Conservation (phyloP, 805 yeast genomes). For the Scheffersomyces spartinae region DNA sequence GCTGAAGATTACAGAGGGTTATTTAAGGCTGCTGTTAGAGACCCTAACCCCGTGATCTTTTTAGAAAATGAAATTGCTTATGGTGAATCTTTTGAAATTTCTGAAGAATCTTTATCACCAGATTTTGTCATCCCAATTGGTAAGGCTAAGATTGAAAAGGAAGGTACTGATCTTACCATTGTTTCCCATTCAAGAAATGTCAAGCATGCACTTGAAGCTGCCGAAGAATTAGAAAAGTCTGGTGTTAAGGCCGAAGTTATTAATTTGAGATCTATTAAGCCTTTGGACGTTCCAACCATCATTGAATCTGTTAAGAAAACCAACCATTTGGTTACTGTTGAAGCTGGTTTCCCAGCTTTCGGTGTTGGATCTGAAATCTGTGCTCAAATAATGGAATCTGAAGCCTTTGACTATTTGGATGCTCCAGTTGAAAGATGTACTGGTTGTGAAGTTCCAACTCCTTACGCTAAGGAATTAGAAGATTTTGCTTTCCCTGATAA, state of each 20-base stretch:
- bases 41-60: slow-evolving; percentile 95
- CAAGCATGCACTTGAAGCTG: slow-evolving; percentile 77
- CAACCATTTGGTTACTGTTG: slow-evolving; percentile 90
- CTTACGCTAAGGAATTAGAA: slow-evolving; percentile 92
- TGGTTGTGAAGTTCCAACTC: slow-evolving; percentile 99
- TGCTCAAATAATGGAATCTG: slow-evolving; percentile 97
- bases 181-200: slow-evolving; percentile 92
- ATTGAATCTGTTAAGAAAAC: slow-evolving; percentile 90
- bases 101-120: slow-evolving; percentile 79
- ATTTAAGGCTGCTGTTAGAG: slow-evolving; percentile 92
- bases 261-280: slow-evolving; percentile 94
- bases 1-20: slow-evolving; percentile 95
- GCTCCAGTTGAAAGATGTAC: slow-evolving; percentile 98
- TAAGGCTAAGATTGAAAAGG: slow-evolving; percentile 89
- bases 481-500: slow-evolving; percentile 98
- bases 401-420: slow-evolving; percentile 95
- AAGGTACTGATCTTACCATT: slow-evolving; percentile 82
- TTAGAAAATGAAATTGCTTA: slow-evolving; percentile 93
- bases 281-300: slow-evolving; percentile 82
- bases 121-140: slow-evolving; percentile 92
- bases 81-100: slow-evolving; percentile 81
- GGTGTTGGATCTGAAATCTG: slow-evolving; percentile 98
- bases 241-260: slow-evolving; percentile 88
- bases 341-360: slow-evolving; percentile 95
- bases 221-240: slow-evolving; percentile 72